Conservation (phyloP, 345 rosid genomes). For the Physaria fendleri region DNA sequence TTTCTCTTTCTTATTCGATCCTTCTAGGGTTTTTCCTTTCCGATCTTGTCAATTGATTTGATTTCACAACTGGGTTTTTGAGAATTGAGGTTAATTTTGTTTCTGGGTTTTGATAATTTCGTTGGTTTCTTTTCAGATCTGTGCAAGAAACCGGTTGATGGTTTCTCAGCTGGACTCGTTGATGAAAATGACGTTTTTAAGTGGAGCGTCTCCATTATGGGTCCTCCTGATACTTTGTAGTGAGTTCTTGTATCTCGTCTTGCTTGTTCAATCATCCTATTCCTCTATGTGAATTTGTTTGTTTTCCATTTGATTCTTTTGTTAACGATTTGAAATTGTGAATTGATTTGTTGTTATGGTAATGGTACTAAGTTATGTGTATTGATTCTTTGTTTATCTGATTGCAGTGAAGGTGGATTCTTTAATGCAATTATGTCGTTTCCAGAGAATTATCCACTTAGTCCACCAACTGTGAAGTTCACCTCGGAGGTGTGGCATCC, state of each 20-base stretch:
- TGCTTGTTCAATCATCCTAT: background rate
- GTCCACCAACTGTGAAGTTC: constrained; percentile 77
- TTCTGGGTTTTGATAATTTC: background rate
- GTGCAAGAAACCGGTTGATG: constrained; percentile 83
- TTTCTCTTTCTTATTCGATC: background rate
- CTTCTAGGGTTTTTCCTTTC: background rate
- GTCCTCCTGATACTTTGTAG: constrained; percentile 88
- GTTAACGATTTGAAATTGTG: background rate
- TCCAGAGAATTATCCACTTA: constrained; percentile 56
- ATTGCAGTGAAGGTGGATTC: constrained; percentile 75
- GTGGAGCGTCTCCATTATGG: constrained; percentile 83
- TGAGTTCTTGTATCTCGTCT: constrained; percentile 26
- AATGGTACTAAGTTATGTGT: background rate
- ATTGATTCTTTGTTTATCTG: background rate
- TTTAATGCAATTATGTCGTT: constrained; percentile 80
- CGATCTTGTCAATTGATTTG: background rate
- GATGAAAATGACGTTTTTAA: constrained; percentile 68
- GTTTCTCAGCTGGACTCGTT: constrained; percentile 88
- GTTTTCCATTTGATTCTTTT: too few relatives aligned
- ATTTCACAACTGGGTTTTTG: too few relatives aligned
- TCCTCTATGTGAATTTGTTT: background rate
- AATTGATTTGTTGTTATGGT: background rate
- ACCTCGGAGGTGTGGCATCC: constrained; percentile 91
- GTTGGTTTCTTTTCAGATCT: constrained; percentile 49
- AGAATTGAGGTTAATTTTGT: background rate